These are phyloP conservation scores for Populus nigra DNA, from an alignment of 345 rosid species.

Conservation along the genomic window DNA sequence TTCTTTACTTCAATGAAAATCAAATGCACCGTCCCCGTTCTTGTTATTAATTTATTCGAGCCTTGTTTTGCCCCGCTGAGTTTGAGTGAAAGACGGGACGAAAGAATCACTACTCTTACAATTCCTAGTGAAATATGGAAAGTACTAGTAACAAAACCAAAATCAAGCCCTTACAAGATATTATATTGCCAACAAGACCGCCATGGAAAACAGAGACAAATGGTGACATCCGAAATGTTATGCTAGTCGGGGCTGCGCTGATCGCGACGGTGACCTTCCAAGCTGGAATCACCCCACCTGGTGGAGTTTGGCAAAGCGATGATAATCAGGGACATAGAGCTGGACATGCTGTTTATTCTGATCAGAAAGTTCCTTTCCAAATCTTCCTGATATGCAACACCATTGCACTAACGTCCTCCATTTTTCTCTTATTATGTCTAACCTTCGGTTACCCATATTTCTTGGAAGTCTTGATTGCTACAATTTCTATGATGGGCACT, in stretches of 20 bases:
- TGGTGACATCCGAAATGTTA: constrained; percentile 18
- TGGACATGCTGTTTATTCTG: constrained; percentile 22
- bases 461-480: constrained; percentile 14
- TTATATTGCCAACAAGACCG: too few relatives aligned
- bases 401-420: not conserved
- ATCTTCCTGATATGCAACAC: constrained; percentile 28
- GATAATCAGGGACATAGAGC: constrained; percentile 2
- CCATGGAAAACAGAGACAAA: not conserved
- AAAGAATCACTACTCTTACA: too few relatives aligned
- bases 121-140: too few relatives aligned
- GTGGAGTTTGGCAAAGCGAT: constrained; percentile 40
- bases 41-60: too few relatives aligned
- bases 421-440: constrained; percentile 10
- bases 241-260: constrained; percentile 30
- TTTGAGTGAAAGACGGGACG: too few relatives aligned
- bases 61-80: too few relatives aligned
- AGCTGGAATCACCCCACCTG: constrained; percentile 38
- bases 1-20: too few relatives aligned
- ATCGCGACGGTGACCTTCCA: constrained; percentile 40
- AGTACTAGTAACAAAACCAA: too few relatives aligned
- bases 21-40: too few relatives aligned
- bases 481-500: constrained; percentile 13
- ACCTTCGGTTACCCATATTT: constrained; percentile 18
- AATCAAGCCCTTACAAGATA: too few relatives aligned
- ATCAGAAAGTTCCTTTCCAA: constrained; percentile 9